phyloP scores from a whole-genome alignment of 2,329 filamentous ascomycete species.

The Ophiocordyceps camponoti-leonardi region DNA sequence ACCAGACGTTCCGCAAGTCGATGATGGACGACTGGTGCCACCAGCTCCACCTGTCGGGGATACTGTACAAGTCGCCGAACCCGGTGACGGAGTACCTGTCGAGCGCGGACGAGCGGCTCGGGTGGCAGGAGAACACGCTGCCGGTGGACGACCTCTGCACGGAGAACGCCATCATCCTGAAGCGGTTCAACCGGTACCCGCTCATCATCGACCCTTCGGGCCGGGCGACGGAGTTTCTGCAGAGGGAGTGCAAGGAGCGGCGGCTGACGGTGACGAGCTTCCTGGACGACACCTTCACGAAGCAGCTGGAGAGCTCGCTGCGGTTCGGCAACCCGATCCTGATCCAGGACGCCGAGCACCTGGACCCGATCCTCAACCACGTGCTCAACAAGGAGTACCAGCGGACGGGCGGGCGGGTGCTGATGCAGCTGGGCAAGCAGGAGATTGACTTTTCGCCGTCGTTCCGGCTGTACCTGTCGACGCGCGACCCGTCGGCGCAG shows the following conservation, averaged over 20 bases:
- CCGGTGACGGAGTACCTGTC: constrained; percentile 93
- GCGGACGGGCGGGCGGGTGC: constrained; percentile 89
- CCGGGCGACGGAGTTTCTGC: constrained; percentile 82
- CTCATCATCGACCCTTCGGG: constrained; percentile 97
- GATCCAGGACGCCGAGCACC: constrained; percentile 93
- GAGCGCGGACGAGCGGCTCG: constrained; percentile 82
- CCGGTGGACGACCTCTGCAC: constrained; percentile 97
- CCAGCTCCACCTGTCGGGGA: constrained; percentile 82
- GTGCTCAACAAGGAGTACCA: constrained; percentile 99
- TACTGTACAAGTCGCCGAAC: constrained; percentile 84
- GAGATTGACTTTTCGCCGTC: constrained; percentile 97
- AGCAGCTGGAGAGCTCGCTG: constrained; percentile 90
- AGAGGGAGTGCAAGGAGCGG: constrained; percentile 85
- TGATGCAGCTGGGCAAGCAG: constrained; percentile 96
- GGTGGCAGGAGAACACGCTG: constrained; percentile 86
- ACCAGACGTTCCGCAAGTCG: constrained; percentile 92
- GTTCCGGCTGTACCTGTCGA: constrained; percentile 90
- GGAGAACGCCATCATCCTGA: constrained; percentile 92
- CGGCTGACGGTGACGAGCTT: constrained; percentile 95
- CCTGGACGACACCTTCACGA: constrained; percentile 93
- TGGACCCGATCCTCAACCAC: constrained; percentile 94
- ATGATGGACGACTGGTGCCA: constrained; percentile 98
- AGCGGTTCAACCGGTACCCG: constrained; percentile 96
- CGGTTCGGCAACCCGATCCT: constrained; percentile 97
- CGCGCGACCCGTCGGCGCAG: constrained; percentile 83